phyloP scores from a whole-genome alignment of 2,329 filamentous ascomycete genomes.

The Endothia cerciana region DNA sequence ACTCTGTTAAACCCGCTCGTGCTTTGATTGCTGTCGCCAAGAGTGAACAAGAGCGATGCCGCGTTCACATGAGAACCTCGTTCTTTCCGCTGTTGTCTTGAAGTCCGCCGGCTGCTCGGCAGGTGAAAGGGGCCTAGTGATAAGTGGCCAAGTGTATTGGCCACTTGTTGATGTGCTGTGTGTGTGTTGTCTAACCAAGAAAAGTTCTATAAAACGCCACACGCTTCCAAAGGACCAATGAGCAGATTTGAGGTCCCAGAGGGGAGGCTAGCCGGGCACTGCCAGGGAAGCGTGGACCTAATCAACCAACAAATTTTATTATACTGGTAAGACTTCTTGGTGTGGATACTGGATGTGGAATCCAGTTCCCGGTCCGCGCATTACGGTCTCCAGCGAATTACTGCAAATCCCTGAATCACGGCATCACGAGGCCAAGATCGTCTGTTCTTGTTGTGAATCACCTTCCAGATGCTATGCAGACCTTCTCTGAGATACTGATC shows the following conservation, averaged over 20 bases:
- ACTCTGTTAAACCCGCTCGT: no score
- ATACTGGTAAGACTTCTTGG: slow-evolving; percentile 22
- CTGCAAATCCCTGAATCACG: slow-evolving; percentile 16
- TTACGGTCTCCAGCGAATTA: slow-evolving; percentile 2
- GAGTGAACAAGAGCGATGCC: no score
- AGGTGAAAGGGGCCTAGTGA: not conserved
- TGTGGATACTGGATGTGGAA: slow-evolving; percentile 27
- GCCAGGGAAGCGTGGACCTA: no score
- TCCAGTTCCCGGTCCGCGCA: slow-evolving; percentile 3
- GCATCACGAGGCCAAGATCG: not conserved
- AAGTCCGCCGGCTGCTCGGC: not conserved
- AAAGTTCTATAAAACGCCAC: slow-evolving; percentile 24
- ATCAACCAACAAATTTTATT: slow-evolving; percentile 27
- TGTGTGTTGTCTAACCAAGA: slow-evolving; percentile 11
- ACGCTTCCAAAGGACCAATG: slow-evolving; percentile 22
- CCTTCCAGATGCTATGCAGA: not conserved
- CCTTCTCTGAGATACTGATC: not conserved
- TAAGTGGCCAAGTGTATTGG: slow-evolving; percentile 1
- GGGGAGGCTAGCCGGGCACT: no score
- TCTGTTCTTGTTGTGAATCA: not conserved
- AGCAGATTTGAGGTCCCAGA: no score
- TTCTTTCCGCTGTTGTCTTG: slow-evolving; percentile 1
- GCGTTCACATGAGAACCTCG: slow-evolving; percentile 3
- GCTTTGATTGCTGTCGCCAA: no score
- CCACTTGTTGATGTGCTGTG: not conserved